Conservation (phyloP, 2,329 filamentous ascomycete genomes). For the Colletotrichum cuscutae region DNA sequence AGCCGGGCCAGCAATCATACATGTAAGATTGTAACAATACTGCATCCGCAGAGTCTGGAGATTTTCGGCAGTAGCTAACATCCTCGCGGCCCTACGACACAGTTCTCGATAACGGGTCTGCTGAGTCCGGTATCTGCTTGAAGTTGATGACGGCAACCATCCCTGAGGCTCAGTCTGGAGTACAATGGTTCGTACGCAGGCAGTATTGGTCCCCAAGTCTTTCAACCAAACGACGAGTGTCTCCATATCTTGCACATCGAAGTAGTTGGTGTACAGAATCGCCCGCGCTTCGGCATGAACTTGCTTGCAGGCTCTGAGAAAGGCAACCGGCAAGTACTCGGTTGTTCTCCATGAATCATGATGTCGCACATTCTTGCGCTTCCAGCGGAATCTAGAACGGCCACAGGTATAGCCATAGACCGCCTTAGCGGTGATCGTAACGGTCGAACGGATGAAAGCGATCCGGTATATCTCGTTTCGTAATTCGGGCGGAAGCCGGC, state of each 20-base stretch:
- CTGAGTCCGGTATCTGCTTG: neutral
- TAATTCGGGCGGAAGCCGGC: neutral
- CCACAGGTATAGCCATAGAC: neutral
- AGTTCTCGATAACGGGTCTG: neutral
- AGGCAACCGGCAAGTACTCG: neutral
- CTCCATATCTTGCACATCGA: constrained; percentile 5
- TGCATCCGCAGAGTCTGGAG: neutral
- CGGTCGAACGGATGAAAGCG: neutral
- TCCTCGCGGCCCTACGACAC: neutral
- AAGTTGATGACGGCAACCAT: neutral
- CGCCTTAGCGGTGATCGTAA: neutral
- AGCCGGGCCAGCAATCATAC: neutral
- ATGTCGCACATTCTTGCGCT: neutral
- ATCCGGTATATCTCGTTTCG: neutral
- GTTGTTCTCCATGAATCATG: neutral
- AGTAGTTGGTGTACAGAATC: constrained; percentile 1
- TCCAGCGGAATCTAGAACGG: neutral
- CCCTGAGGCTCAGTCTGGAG: neutral
- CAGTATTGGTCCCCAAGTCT: neutral
- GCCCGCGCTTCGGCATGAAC: neutral
- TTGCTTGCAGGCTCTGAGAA: neutral
- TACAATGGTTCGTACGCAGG: neutral
- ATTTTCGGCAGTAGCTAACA: neutral
- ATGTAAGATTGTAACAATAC: neutral
- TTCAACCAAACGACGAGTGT: neutral